Evolutionary conservation across 257 asterid species (phyloP).

Genomic region (Salvia rosmarinus): DNA sequence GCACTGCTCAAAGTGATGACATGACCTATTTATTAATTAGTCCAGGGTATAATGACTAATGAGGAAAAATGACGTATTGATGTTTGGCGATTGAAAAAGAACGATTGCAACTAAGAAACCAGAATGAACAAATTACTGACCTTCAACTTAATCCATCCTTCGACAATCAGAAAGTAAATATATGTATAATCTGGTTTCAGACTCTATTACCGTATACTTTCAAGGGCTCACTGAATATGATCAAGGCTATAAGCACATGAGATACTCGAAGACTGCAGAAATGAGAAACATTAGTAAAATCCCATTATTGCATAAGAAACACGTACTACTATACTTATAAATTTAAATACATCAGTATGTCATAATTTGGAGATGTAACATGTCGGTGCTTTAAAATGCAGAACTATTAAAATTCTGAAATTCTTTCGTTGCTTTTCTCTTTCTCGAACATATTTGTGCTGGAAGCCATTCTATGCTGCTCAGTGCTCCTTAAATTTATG

Average conservation of each 20-base stretch:
- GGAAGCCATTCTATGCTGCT: slow-evolving; percentile 17
- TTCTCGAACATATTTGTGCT: background rate
- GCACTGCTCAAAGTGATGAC: background rate
- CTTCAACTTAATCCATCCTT: background rate
- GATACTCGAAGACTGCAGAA: background rate
- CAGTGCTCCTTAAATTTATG: slow-evolving; percentile 15
- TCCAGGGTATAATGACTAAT: background rate
- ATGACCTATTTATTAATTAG: background rate
- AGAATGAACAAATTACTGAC: slow-evolving; percentile 3
- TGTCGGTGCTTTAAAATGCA: background rate
- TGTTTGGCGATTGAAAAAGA: slow-evolving; percentile 2
- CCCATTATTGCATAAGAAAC: background rate
- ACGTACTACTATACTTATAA: background rate
- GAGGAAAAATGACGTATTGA: background rate
- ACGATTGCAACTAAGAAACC: background rate
- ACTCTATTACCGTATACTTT: background rate
- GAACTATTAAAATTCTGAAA: background rate
- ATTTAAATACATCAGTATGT: background rate
- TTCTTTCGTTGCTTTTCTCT: background rate
- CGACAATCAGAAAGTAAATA: slow-evolving; percentile 6
- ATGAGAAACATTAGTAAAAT: slow-evolving; percentile 13
- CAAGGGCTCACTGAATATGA: background rate
- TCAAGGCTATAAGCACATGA: slow-evolving; percentile 5
- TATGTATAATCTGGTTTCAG: background rate
- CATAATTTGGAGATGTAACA: background rate